Base-by-base conservation (phyloP, 208 protist species). In the Leishmania gerbilli region DNA sequence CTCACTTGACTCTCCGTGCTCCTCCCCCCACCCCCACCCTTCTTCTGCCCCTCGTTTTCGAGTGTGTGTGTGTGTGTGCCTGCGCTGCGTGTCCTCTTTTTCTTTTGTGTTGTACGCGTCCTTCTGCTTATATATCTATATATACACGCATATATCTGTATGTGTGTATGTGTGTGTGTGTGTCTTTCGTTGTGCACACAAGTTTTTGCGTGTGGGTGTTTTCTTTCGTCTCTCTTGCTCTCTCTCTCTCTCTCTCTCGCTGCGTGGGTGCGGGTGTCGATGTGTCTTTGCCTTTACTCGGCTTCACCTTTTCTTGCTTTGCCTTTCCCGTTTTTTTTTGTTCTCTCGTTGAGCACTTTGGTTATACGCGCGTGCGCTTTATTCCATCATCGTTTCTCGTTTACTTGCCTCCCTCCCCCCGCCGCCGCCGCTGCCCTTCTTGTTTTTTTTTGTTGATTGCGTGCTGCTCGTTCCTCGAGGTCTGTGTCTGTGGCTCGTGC, bases 181-280 rank as follows among this genome's bases (percentile, higher is more conserved):
- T 21, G n/a, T 55, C 27, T 75, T 17, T n/a, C 5, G 56, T 40
- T 55, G 24, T 31, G 17, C 21, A 49, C 19, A n/a, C 47, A 67
- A 37, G 34, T 4, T 67, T 42, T 19, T 17, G 5, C 3, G 40
- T 42, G 40, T 42, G 40, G 1, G 40, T n/a, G 0, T 56, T 47
- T 80, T 37, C 21, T 72, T 84, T 21, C 3, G 31, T 7, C 55
- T 31, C 55, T 76, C 45, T 2, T 40, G 37, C 37, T 40, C 45
- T 74, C 53, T 79, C 45, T 79, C 9, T 67, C 55, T 31, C 55
- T 76, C 37, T 40, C 45, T 79, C 45, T 79, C 72, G 8, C 9
- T 68, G 5, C 8, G 34, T 68, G 5, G 34, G 11, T 40, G 17
- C 8, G 40, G 65, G 13, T 71, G 65, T 65, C 64, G 1, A 9